Evolutionary conservation across 257 asterid genomes (phyloP).

Genomic region (Nemophila menziesii): DNA sequence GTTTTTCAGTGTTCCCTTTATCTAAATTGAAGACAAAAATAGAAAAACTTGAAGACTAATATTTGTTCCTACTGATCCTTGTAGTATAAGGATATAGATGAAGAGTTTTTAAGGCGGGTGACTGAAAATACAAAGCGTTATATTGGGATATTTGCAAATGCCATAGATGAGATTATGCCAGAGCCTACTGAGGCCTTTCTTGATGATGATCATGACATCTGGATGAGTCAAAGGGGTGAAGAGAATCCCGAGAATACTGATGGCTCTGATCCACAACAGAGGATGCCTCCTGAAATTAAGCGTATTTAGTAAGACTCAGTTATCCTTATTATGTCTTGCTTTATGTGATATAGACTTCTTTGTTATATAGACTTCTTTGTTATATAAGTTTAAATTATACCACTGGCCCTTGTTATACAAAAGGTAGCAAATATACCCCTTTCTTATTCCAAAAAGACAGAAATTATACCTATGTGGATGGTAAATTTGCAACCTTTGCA

Average conservation of each 20-base stretch:
- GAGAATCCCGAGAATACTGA: slow-evolving; percentile 56
- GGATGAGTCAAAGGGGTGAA: slow-evolving; percentile 74
- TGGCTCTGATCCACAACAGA: slow-evolving; percentile 58
- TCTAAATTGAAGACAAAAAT: neutral
- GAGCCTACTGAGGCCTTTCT: slow-evolving; percentile 76
- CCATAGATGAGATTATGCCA: slow-evolving; percentile 88
- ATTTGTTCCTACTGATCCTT: neutral
- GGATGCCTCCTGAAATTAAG: slow-evolving; percentile 85
- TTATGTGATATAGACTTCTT: neutral
- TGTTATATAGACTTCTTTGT: too few species aligned
- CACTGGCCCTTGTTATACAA: too few species aligned
- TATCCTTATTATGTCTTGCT: neutral
- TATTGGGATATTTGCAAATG: slow-evolving; percentile 63
- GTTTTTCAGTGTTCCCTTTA: too few species aligned
- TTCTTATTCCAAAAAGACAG: too few species aligned
- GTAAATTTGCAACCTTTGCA: too few species aligned
- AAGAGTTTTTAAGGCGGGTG: slow-evolving; percentile 61
- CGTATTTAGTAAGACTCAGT: slow-evolving; percentile 58
- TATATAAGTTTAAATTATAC: too few species aligned
- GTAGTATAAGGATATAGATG: slow-evolving; percentile 82
- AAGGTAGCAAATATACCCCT: too few species aligned
- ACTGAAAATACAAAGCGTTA: slow-evolving; percentile 77
- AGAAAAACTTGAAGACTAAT: neutral
- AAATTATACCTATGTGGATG: too few species aligned
- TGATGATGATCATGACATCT: slow-evolving; percentile 77